A percentile compares a stretch with the other conserved stretches of the same genome.
phyloP scores from a whole-genome alignment of 352 stramenopile species.

The Phytophthora nicotianae region DNA sequence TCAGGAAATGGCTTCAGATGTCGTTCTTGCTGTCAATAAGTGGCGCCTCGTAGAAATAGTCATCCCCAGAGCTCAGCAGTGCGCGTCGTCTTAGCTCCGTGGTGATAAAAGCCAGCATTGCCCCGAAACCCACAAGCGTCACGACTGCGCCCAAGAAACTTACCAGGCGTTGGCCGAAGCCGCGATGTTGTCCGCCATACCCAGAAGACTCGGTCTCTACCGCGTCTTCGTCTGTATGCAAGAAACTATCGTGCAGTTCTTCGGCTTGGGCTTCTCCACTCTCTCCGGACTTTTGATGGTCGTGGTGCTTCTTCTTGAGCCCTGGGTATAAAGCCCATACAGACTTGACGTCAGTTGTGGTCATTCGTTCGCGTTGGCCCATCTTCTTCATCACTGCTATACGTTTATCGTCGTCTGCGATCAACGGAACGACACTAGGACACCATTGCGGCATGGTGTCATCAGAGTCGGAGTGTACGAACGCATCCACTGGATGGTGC shows the following conservation, averaged over 20 bases:
- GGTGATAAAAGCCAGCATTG: slow-evolving; percentile 46
- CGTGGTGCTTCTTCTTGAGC: slow-evolving; percentile 53
- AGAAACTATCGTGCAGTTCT: slow-evolving; percentile 58
- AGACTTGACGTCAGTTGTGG: slow-evolving; percentile 74
- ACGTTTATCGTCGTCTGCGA: slow-evolving; percentile 55
- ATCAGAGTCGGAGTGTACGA: slow-evolving; percentile 47
- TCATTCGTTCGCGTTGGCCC: slow-evolving; percentile 76
- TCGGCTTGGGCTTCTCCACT: slow-evolving; percentile 29
- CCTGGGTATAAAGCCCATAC: slow-evolving; percentile 75
- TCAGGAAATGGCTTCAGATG: slow-evolving; percentile 22
- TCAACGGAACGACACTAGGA: slow-evolving; percentile 67
- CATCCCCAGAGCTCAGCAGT: slow-evolving; percentile 39
- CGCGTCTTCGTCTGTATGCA: slow-evolving; percentile 64
- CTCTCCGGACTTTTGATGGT: slow-evolving; percentile 40
- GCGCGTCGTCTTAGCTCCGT: slow-evolving; percentile 43
- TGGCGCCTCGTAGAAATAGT: slow-evolving; percentile 74
- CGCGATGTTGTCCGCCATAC: slow-evolving; percentile 7
- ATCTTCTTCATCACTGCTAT: slow-evolving; percentile 64
- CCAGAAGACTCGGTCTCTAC: slow-evolving; percentile 14
- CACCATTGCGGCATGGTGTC: slow-evolving; percentile 56
- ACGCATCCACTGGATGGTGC: slow-evolving; percentile 75
- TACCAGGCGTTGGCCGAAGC: slow-evolving; percentile 50
- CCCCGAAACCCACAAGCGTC: slow-evolving; percentile 60
- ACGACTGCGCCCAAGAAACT: slow-evolving; percentile 74
- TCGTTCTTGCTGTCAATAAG: slow-evolving; percentile 61